These are phyloP conservation scores for Posidonia oceanica DNA, from an alignment of 116 monocot genomes.

Conservation along the genomic window DNA sequence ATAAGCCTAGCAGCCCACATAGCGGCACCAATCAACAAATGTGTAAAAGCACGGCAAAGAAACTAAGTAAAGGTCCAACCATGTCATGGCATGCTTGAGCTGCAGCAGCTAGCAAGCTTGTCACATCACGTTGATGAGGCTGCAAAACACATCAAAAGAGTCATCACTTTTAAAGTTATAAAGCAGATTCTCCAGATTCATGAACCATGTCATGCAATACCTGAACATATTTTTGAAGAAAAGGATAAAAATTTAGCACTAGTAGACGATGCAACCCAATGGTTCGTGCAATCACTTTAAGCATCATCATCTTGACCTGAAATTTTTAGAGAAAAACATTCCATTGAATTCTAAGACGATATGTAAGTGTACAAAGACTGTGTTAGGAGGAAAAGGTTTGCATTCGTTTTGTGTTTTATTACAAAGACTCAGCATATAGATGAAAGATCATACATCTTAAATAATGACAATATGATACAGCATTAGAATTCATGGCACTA, in stretches of 20 bases:
- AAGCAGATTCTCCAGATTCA: background rate
- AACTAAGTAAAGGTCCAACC: constrained; percentile 25
- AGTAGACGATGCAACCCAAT: constrained; percentile 72
- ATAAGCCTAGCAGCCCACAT: no score
- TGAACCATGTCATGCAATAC: constrained; percentile 20
- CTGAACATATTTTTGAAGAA: constrained; percentile 89
- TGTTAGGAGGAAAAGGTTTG: no score
- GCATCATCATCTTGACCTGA: constrained; percentile 92
- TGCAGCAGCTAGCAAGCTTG: constrained; percentile 79
- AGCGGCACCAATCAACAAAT: background rate
- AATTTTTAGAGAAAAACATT: background rate
- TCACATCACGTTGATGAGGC: constrained; percentile 95
- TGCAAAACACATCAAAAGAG: constrained; percentile 19
- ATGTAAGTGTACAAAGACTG: no score
- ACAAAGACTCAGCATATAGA: no score
- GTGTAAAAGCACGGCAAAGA: background rate
- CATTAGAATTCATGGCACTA: no score
- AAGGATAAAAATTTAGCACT: constrained; percentile 76
- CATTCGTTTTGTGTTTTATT: no score
- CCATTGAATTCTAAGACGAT: background rate
- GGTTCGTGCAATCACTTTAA: constrained; percentile 82
- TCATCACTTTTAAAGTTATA: background rate
- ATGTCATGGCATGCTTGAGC: constrained; percentile 96
- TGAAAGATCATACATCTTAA: no score
- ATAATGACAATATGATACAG: no score